Evolutionary conservation across 345 rosid genomes (phyloP).

Genomic region (Bruguiera sexangula): DNA sequence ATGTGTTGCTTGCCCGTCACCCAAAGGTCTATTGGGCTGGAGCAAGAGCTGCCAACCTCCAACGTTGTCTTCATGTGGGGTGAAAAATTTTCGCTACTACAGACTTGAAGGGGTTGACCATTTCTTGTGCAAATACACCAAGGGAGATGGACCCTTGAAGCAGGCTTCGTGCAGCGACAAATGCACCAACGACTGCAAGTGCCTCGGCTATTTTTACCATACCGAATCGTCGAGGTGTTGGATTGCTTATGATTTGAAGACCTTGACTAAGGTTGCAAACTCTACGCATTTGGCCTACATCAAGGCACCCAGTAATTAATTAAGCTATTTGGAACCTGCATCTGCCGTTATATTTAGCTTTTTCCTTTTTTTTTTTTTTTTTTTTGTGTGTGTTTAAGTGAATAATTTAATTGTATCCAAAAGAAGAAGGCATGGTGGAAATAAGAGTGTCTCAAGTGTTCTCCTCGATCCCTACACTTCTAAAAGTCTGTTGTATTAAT

Average conservation of each 20-base stretch:
- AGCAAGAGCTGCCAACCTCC: slow-evolving; percentile 29
- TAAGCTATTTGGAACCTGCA: no score
- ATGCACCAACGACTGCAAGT: slow-evolving; percentile 54
- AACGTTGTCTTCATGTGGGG: slow-evolving; percentile 29
- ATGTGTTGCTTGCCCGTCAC: slow-evolving; percentile 53
- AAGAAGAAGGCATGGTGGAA: no score
- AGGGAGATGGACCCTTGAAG: slow-evolving; percentile 35
- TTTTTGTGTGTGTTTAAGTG: no score
- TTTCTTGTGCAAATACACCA: slow-evolving; percentile 40
- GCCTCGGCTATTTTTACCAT: slow-evolving; percentile 56
- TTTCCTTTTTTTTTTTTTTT: no score
- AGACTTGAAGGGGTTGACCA: slow-evolving; percentile 53
- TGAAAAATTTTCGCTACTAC: slow-evolving; percentile 32
- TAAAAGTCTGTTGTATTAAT: no score
- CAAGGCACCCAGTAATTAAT: slow-evolving; percentile 19
- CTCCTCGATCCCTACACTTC: no score
- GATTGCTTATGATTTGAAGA: slow-evolving; percentile 56
- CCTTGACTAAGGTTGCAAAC: slow-evolving; percentile 31
- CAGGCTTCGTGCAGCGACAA: slow-evolving; percentile 45
- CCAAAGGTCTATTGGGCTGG: slow-evolving; percentile 43
- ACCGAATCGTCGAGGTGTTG: slow-evolving; percentile 44
- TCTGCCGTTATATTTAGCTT: no score
- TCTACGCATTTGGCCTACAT: slow-evolving; percentile 37
- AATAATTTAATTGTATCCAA: no score
- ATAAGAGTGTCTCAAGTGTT: no score